Evolutionary conservation across 2,329 filamentous ascomycete species (phyloP), one percentile per base, ranked within the genome.

Genomic region (Neonectria coccinea): DNA sequence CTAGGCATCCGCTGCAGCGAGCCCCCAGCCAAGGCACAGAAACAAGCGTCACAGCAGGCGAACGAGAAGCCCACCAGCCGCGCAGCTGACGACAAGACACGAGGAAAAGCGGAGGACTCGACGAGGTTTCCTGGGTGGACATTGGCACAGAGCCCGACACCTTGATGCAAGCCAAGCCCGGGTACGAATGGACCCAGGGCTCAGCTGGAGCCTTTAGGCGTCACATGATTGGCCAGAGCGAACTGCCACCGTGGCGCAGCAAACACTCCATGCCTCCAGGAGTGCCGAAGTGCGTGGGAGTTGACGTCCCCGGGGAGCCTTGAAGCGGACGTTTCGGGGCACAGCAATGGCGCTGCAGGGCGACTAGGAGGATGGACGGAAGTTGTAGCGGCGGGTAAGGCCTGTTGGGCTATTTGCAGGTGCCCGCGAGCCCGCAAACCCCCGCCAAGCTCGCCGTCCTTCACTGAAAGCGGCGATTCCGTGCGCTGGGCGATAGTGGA

Each of bases 191-290:
- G 56, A 33, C 51, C 56, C 56, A 39, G 54, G 50, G 39, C 56
- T 65, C 59, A 71, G 67, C 65, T 67, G 65, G 44, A 52, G 63
- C 58, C 33, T 48, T 27, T 61, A 62, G 55, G 57, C 42, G 50
- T 31, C 56, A 12, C 33, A n/a, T 65, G 39, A 70, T 70, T 70
- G 67, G 69, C 25, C 20, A n/a, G 25, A 3, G 39, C 1, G 27
- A 36, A 36, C 31, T 22, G 14, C 36, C 48, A 36, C 12, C 45
- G 56, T 56, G 67, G 69, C 69, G 69, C 67, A 71, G 69, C 59
- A 52, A 42, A 42, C 39, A 11, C 39, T 20, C 25, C 25, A 25
- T 25, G 16, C 18, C 39, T 41, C 39, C 29, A 29, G 29, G 29
- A 29, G 8, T 29, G 29, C 29, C 29, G 29, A 29, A 29, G 29